Evolutionary conservation across 2,329 filamentous ascomycete genomes (phyloP), one percentile per base, ranked within the genome.

Genomic region (Sarocladium strictum): DNA sequence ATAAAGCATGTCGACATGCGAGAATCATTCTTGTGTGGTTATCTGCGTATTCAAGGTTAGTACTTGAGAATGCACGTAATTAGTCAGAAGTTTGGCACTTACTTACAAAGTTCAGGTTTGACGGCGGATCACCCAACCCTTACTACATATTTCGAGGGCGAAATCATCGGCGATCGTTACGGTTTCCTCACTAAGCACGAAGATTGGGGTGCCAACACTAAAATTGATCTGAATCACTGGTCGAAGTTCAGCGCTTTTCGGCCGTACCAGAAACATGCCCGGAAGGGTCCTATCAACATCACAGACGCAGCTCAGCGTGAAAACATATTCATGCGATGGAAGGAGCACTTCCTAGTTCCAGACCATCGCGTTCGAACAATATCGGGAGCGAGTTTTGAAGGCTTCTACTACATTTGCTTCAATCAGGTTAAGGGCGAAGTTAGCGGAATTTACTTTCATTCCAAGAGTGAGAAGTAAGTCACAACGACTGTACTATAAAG

Each of bases 381-480:
- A 58, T 89, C 85, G 32, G 94, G 94, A 17, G 94, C 94, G 7
- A 97, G 93, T 65, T 99, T 97, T 57, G 94, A 99, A 67, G 94
- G 94, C 0, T 99, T 99, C 68, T 99, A 97, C 69, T 99, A 99
- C 66, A 97, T 99, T 61, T 97, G 92, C 74, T 97, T 97, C 75
- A 96, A 97, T 69, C 93, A 97, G 71, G 76, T 90, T 50, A 82
- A 86, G 59, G 94, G 93, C 7, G 86, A 81, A 59, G 88, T 99
- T 38, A 92, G 85, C 65, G 94, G 94, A 17, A 96, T 97, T 56
- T 99, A 99, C 72, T 99, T 96, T 69, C 94, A 99, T 73, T 89
- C 90, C 12, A 96, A 96, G 75, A 97, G 92, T 73, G 93, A 97
- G 75, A 96, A 93, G 90, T 97, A 72, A 73, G 88, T 81, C 19